Conservation (phyloP, 208 protist species). For the Leishmania guyanensis region DNA sequence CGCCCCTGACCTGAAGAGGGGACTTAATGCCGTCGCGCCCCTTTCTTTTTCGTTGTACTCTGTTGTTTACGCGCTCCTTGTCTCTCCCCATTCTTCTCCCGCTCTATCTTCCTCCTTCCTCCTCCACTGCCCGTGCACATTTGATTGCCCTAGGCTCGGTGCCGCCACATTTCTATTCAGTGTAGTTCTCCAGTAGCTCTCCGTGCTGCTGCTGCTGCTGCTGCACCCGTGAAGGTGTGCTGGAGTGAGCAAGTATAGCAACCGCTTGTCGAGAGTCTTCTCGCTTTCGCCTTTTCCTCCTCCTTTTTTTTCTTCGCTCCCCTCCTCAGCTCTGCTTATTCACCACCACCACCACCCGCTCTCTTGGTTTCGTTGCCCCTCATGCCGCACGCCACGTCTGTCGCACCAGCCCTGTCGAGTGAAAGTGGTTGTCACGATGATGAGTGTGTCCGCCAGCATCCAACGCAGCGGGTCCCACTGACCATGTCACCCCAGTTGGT, state of each 20-base stretch:
- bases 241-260: not conserved
- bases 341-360: not conserved
- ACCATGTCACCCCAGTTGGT: slow-evolving; percentile 12
- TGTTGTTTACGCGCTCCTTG: not conserved
- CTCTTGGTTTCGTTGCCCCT: not conserved
- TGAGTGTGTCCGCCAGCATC: not conserved
- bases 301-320: not conserved
- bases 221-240: not conserved
- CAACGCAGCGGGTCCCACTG: not conserved
- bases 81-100: not conserved
- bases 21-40: not conserved
- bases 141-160: not conserved
- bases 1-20: not conserved
- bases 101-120: not conserved
- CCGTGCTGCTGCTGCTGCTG: not conserved
- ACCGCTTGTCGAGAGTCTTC: not conserved
- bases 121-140: not conserved
- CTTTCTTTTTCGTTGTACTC: not conserved
- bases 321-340: not conserved
- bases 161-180: not conserved
- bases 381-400: slow-evolving; percentile 1
- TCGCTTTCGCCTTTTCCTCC: not conserved
- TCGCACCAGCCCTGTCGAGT: not conserved
- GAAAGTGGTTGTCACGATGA: not conserved
- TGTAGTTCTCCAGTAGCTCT: not conserved